Percentiles rank a stretch among this genome's conserved stretches.
Evolutionary conservation across 2,329 filamentous ascomycete genomes (phyloP).

Genomic region (Paecilomyces dactylethromorphus): DNA sequence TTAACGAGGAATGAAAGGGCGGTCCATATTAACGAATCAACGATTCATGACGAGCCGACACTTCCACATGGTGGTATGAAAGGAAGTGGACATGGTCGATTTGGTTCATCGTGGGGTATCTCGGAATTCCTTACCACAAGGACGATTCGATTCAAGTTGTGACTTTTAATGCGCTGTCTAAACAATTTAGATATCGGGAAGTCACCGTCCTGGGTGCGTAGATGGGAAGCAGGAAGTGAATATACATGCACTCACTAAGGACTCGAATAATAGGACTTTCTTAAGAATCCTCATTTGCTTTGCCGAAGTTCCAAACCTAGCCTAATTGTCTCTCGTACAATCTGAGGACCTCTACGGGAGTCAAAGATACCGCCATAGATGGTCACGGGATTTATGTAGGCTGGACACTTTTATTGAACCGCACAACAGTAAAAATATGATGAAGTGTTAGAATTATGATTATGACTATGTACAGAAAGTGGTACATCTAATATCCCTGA

Average conservation of each 20-base stretch:
- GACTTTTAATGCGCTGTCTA: not conserved
- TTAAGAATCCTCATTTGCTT: not conserved
- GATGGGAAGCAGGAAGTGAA: not conserved
- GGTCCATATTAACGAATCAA: constrained; percentile 61
- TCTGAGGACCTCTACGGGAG: too few species aligned
- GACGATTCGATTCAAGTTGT: constrained; percentile 20
- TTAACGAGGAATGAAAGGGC: constrained; percentile 14
- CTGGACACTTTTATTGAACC: too few species aligned
- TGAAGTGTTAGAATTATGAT: not conserved
- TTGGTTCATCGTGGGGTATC: constrained; percentile 47
- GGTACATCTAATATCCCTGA: not conserved
- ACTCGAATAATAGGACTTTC: not conserved
- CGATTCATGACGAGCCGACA: constrained; percentile 55
- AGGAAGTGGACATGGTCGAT: constrained; percentile 54
- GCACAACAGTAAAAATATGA: not conserved
- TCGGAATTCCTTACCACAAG: constrained; percentile 58
- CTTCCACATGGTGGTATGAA: constrained; percentile 60
- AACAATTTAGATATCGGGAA: not conserved
- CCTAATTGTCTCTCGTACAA: too few species aligned
- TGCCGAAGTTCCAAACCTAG: too few species aligned
- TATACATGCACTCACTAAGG: not conserved
- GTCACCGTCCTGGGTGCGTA: too few species aligned
- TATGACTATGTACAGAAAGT: not conserved
- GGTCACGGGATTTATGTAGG: too few species aligned
- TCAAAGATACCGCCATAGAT: too few species aligned